Conservation (phyloP, 106 monocot species). For the Chionographis japonica region DNA sequence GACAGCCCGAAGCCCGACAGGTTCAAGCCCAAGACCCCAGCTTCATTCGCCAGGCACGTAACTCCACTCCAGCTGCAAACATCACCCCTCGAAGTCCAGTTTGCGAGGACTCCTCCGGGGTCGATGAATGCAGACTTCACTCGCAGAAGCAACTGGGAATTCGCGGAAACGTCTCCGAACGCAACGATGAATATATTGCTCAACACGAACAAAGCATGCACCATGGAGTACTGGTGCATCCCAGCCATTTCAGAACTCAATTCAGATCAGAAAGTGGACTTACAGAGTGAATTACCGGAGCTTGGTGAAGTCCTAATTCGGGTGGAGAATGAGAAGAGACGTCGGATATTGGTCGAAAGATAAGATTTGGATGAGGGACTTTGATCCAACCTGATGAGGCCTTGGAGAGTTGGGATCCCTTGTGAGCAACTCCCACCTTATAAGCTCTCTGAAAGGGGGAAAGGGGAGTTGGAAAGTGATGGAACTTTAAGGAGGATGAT, state of each 20-base stretch:
- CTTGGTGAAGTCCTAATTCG: too few relatives aligned
- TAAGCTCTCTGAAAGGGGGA: constrained; percentile 3
- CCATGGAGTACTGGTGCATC: constrained; percentile 3
- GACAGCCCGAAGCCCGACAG: constrained; percentile 58
- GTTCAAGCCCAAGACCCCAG: constrained; percentile 47
- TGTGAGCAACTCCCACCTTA: constrained; percentile 2
- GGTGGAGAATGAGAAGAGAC: too few relatives aligned
- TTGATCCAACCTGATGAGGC: neutral
- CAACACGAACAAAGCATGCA: constrained; percentile 15
- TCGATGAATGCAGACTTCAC: constrained; percentile 56
- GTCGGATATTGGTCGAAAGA: too few relatives aligned
- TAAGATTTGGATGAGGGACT: neutral
- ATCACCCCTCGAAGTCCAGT: constrained; percentile 41
- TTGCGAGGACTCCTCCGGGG: constrained; percentile 32
- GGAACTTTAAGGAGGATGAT: constrained; percentile 12
- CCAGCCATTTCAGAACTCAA: constrained; percentile 14
- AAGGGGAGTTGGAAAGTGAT: constrained; percentile 33
- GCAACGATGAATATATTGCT: constrained; percentile 10
- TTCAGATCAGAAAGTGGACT: neutral
- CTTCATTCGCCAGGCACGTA: constrained; percentile 23
- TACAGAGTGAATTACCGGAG: neutral
- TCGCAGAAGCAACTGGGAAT: constrained; percentile 40
- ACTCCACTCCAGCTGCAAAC: constrained; percentile 74
- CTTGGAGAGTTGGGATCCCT: neutral
- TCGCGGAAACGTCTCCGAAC: constrained; percentile 13